These are phyloP conservation scores for Rhodotorula sp. DNA, from an alignment of 1,284 basidiomycete species.

Conservation along the genomic window DNA sequence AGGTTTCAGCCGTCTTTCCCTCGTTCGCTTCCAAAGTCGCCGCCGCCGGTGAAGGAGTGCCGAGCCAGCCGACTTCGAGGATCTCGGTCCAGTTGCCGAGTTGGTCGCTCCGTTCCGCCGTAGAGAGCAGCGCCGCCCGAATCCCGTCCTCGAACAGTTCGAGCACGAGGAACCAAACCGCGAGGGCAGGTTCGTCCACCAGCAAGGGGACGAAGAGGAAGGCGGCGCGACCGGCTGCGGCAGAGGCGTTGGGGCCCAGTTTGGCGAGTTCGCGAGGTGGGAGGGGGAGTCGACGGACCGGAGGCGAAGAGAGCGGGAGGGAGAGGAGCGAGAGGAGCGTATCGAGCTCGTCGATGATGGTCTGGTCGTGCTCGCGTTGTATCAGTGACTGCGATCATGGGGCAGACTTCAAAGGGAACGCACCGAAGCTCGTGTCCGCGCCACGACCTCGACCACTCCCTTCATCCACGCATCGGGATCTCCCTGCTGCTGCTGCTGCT, in stretches of 20 bases:
- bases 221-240: neutral
- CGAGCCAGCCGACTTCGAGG: slow-evolving; percentile 74
- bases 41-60: slow-evolving; percentile 52
- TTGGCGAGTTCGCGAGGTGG: slow-evolving; percentile 23
- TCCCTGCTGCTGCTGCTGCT: neutral
- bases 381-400: neutral
- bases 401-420: neutral
- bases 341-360: slow-evolving; percentile 37
- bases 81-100: slow-evolving; percentile 55
- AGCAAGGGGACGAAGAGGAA: slow-evolving; percentile 30
- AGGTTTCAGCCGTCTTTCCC: neutral
- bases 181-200: neutral
- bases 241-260: slow-evolving; percentile 18
- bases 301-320: slow-evolving; percentile 8
- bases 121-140: slow-evolving; percentile 23
- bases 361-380: slow-evolving; percentile 2
- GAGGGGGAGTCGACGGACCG: slow-evolving; percentile 21
- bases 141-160: slow-evolving; percentile 30
- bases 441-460: slow-evolving; percentile 15
- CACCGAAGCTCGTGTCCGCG: slow-evolving; percentile 22
- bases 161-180: slow-evolving; percentile 24
- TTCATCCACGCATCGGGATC: slow-evolving; percentile 17
- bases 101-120: slow-evolving; percentile 22
- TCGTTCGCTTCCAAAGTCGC: slow-evolving; percentile 48
- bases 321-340: slow-evolving; percentile 23